Evolutionary conservation across 257 asterid genomes (phyloP).

Genomic region (Ilex aquifolium): DNA sequence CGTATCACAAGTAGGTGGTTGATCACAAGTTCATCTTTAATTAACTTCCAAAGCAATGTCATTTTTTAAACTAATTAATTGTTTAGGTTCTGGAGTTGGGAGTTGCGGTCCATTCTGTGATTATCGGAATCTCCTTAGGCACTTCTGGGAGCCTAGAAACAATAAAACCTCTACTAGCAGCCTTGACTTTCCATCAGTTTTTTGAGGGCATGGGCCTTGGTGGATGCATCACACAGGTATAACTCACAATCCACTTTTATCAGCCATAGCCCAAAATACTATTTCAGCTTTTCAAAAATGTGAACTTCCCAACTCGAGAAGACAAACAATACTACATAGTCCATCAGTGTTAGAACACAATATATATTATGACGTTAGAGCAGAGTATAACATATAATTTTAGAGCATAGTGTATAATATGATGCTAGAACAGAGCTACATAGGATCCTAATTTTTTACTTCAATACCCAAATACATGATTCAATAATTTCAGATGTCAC

Average conservation of each 20-base stretch:
- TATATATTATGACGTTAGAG: too few relatives aligned
- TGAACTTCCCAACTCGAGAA: too few relatives aligned
- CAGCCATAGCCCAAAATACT: neutral
- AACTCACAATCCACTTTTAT: neutral
- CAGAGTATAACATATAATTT: neutral
- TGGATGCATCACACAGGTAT: conserved; percentile 32
- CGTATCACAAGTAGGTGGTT: conserved; percentile 23
- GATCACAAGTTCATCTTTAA: too few relatives aligned
- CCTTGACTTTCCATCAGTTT: conserved; percentile 30
- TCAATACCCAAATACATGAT: too few relatives aligned
- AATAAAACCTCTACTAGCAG: conserved; percentile 24
- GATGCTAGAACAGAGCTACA: too few relatives aligned
- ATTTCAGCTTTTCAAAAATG: too few relatives aligned
- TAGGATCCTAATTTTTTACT: too few relatives aligned
- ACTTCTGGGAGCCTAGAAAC: conserved; percentile 22
- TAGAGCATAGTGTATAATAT: too few relatives aligned
- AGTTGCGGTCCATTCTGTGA: conserved; percentile 25
- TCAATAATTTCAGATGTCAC: too few relatives aligned
- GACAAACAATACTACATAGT: too few relatives aligned
- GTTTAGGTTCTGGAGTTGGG: conserved; percentile 27
- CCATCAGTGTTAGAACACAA: too few relatives aligned
- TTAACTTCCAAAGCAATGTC: too few relatives aligned
- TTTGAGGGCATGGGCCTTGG: conserved; percentile 39
- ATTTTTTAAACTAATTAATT: neutral
- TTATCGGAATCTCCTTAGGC: conserved; percentile 28